Conservation (phyloP, 2,329 filamentous ascomycete genomes). For the Aspergillus alliaceus region DNA sequence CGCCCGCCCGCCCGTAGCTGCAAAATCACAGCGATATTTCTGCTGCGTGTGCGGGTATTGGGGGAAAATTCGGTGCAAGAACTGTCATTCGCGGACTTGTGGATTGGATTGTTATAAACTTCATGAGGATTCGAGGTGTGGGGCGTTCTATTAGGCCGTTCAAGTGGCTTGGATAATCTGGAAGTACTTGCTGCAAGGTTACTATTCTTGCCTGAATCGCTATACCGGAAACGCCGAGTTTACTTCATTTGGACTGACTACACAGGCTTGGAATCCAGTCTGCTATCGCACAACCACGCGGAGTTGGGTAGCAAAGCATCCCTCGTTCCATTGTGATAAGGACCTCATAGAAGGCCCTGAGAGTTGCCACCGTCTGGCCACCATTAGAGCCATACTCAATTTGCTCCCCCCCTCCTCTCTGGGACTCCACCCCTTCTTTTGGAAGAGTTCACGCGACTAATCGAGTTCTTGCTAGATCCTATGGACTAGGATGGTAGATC, state of each 20-base stretch:
- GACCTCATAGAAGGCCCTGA: too few species aligned
- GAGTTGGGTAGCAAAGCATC: not conserved
- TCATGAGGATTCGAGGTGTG: slow-evolving; percentile 50
- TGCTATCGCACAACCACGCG: not conserved
- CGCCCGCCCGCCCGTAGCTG: slow-evolving; percentile 33
- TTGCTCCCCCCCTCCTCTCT: too few species aligned
- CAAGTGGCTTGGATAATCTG: slow-evolving; percentile 7
- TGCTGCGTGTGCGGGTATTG: slow-evolving; percentile 53
- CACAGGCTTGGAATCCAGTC: not conserved
- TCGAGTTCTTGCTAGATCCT: too few species aligned
- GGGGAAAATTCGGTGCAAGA: slow-evolving; percentile 50
- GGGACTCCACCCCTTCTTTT: too few species aligned
- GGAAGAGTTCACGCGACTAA: too few species aligned
- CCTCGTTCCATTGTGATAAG: too few species aligned
- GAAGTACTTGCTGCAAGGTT: not conserved
- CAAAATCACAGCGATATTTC: slow-evolving; percentile 42
- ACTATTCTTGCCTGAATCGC: not conserved
- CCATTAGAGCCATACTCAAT: too few species aligned
- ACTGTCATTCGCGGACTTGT: slow-evolving; percentile 48
- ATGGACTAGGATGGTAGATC: too few species aligned
- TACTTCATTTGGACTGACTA: not conserved
- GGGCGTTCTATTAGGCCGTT: slow-evolving; percentile 34
- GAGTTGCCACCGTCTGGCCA: too few species aligned
- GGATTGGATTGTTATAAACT: slow-evolving; percentile 49
- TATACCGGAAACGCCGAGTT: not conserved